A percentile compares a stretch with the other conserved stretches of the same genome.
Evolutionary conservation across 768 basidiomycete species (phyloP).

Genomic region (Botryobasidium botryosum): DNA sequence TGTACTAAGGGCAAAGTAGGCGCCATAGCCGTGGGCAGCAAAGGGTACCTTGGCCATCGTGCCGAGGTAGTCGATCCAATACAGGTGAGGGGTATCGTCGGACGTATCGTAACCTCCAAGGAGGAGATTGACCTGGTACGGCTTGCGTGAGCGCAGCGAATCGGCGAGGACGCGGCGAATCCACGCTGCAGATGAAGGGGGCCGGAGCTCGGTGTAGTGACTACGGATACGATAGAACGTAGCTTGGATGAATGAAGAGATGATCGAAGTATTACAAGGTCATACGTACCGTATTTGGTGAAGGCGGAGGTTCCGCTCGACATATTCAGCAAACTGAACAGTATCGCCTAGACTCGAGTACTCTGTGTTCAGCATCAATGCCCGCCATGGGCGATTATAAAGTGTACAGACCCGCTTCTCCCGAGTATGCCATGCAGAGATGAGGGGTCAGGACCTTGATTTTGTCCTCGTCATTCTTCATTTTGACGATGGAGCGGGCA

Average conservation of each 20-base stretch:
- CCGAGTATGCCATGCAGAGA: conserved; percentile 86
- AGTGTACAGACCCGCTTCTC: conserved; percentile 62
- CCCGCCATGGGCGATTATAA: no score
- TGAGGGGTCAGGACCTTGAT: conserved; percentile 83
- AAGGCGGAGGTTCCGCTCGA: conserved; percentile 88
- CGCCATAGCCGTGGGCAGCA: conserved; percentile 88
- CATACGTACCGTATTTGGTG: conserved; percentile 67
- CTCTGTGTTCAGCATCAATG: no score
- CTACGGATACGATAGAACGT: conserved; percentile 13
- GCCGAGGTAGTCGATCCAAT: conserved; percentile 95
- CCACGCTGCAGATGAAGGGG: conserved; percentile 87
- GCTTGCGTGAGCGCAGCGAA: conserved; percentile 69
- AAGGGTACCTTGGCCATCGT: conserved; percentile 80
- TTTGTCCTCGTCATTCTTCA: conserved; percentile 96
- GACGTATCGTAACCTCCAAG: conserved; percentile 83
- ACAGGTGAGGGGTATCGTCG: conserved; percentile 51
- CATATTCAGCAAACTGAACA: conserved; percentile 87
- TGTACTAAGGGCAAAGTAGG: conserved; percentile 82
- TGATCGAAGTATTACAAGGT: not conserved
- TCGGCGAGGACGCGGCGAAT: conserved; percentile 81
- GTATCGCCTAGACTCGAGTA: conserved; percentile 65
- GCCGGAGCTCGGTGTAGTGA: conserved; percentile 76
- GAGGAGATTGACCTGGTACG: conserved; percentile 85
- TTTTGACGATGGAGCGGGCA: conserved; percentile 85
- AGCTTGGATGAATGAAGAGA: not conserved